Evolutionary conservation across 805 yeast genomes (phyloP).

Genomic region (Pichia phayaonensis): DNA sequence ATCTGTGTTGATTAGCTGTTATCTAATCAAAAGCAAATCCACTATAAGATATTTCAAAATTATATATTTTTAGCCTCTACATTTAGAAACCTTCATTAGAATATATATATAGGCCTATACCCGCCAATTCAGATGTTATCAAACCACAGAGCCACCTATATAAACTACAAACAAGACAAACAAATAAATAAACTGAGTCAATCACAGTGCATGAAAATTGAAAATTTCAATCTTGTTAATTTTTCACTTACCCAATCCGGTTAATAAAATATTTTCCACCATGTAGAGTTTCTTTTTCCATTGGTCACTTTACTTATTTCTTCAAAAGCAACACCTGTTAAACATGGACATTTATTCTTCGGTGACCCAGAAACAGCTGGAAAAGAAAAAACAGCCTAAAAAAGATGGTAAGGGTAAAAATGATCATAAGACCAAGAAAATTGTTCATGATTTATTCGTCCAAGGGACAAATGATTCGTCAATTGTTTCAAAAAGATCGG

Average conservation of each 20-base stretch:
- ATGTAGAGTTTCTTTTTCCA: background rate
- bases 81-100: no score
- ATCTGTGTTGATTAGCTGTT: no score
- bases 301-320: background rate
- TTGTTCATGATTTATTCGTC: conserved; percentile 57
- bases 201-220: background rate
- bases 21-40: no score
- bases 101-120: no score
- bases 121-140: no score
- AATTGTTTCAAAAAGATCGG: conserved; percentile 75
- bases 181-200: background rate
- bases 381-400: conserved; percentile 29
- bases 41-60: no score
- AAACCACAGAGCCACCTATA: background rate
- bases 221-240: background rate
- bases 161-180: background rate
- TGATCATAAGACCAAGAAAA: conserved; percentile 29
- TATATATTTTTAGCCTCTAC: no score
- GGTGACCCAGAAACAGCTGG: conserved; percentile 6
- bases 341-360: conserved; percentile 1
- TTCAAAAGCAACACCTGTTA: background rate
- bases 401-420: conserved; percentile 17
- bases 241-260: background rate
- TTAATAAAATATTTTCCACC: background rate
- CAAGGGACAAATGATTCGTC: conserved; percentile 83